Evolutionary conservation across 176 grass and related monocot species (phyloP), one percentile per base, ranked within the genome.

Genomic region (Zizania latifolia): DNA sequence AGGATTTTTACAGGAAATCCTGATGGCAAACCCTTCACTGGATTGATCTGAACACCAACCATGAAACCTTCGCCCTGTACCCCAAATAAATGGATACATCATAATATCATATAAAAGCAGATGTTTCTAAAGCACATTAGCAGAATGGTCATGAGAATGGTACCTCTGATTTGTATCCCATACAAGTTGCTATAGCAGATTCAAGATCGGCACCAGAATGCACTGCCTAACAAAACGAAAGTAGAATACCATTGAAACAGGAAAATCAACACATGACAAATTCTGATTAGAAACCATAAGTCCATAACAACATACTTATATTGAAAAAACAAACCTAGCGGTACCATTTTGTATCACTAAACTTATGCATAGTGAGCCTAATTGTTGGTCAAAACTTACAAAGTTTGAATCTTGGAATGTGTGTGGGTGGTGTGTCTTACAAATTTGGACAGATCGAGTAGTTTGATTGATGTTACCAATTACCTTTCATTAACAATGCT

Each of bases 161-260:
- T 81, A 94, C 95, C 95, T 98, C 95, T 70, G 83, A 70, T 75
- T 88, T 90, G 86, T 98, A 98, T 62, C 95, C 95, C 91, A 90
- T 94, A 83, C 95, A 98, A 60, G 89, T 84, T 83, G 91, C 86
- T 82, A 98, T 90, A 69, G 95, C 89, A 86, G 95, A 98, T 67
- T 94, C 91, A 57, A 98, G 91, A 90, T 98, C 95, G 74, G 95
- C 95, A 86, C 95, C 95, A 4, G 95, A 98, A 83, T 98, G 95
- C 82, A 98, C 95, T 78, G 95, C 95, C 94, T 97, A 63, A 17
- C 36, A 59, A 70, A 82, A 80, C 62, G 30, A 41, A 68, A 74
- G n/a, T n/a, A n/a, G 11, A 82, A 58, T 61, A 86, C 28, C 6
- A 58, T 24, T 85, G 57, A 61, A 72, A 67, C 13, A 75, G 22